Evolutionary conservation across 306 rosid species (phyloP).

Genomic region (Hippophae tibetana): DNA sequence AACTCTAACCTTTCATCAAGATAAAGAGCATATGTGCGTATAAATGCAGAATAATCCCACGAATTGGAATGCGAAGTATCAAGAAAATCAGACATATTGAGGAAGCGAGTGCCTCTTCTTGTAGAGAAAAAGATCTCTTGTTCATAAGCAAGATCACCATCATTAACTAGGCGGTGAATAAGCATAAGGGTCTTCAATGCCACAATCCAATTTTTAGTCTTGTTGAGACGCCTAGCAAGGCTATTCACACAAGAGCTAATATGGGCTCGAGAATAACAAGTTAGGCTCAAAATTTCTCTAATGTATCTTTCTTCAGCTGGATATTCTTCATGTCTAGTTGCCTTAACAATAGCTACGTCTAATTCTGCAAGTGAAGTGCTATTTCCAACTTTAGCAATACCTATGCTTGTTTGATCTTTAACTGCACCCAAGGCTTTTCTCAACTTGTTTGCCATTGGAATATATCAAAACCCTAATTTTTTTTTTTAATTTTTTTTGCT

Average conservation of each 20-base stretch:
- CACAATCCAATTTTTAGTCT: conserved; percentile 74
- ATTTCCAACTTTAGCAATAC: conserved; percentile 86
- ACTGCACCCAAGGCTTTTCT: conserved; percentile 83
- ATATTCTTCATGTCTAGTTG: conserved; percentile 71
- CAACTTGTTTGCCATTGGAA: conserved; percentile 58
- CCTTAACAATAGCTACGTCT: conserved; percentile 89
- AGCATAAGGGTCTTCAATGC: conserved; percentile 63
- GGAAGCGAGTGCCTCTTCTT: conserved; percentile 72
- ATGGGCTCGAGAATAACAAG: conserved; percentile 68
- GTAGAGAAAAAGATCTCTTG: conserved; percentile 90
- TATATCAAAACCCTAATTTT: background rate
- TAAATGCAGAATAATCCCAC: conserved; percentile 76
- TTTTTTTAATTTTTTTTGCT: background rate
- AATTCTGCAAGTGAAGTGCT: conserved; percentile 74
- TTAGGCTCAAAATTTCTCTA: conserved; percentile 72
- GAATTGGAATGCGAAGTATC: conserved; percentile 40
- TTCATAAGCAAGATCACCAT: conserved; percentile 96
- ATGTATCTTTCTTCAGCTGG: conserved; percentile 73
- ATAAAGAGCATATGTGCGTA: conserved; percentile 69
- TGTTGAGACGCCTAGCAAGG: conserved; percentile 66
- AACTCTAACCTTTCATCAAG: conserved; percentile 81
- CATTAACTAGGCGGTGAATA: conserved; percentile 57
- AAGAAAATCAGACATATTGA: conserved; percentile 81
- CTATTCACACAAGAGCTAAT: conserved; percentile 66
- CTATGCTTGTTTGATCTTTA: conserved; percentile 89